Evolutionary conservation across 345 rosid species (phyloP).

Genomic region (Geranium brycei): DNA sequence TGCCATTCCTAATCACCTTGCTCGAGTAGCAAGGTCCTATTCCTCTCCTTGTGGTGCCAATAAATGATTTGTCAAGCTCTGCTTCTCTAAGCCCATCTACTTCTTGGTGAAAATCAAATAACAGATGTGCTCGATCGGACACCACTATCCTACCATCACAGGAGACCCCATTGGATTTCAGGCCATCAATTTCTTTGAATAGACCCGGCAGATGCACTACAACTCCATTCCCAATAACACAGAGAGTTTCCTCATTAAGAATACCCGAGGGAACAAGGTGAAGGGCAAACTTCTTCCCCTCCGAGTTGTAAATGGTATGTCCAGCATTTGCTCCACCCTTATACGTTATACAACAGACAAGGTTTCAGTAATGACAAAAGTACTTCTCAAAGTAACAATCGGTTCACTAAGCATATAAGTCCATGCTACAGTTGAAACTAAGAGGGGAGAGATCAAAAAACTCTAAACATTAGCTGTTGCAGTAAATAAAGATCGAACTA

Average conservation of each 20-base stretch:
- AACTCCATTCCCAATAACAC: conserved; percentile 91
- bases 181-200: conserved; percentile 73
- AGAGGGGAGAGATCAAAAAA: no score
- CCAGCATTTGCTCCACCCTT: conserved; percentile 99
- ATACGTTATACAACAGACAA: background rate
- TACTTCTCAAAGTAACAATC: no score
- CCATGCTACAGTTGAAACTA: no score
- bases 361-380: no score
- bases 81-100: conserved; percentile 80
- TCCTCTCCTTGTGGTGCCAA: conserved; percentile 91
- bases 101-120: conserved; percentile 89
- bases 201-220: conserved; percentile 84
- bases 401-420: no score
- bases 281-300: conserved; percentile 90
- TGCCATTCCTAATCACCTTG: conserved; percentile 75
- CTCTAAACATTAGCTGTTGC: no score
- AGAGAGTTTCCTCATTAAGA: conserved; percentile 69
- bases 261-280: conserved; percentile 96
- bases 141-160: conserved; percentile 89
- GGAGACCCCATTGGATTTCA: conserved; percentile 66
- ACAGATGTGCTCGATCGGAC: conserved; percentile 82
- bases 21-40: conserved; percentile 89
- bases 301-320: conserved; percentile 87
- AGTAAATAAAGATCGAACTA: no score
- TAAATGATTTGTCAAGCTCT: conserved; percentile 80